These are phyloP conservation scores for Trichoderma pleuroti DNA, from an alignment of 2,329 filamentous ascomycete genomes.

Conservation along the genomic window DNA sequence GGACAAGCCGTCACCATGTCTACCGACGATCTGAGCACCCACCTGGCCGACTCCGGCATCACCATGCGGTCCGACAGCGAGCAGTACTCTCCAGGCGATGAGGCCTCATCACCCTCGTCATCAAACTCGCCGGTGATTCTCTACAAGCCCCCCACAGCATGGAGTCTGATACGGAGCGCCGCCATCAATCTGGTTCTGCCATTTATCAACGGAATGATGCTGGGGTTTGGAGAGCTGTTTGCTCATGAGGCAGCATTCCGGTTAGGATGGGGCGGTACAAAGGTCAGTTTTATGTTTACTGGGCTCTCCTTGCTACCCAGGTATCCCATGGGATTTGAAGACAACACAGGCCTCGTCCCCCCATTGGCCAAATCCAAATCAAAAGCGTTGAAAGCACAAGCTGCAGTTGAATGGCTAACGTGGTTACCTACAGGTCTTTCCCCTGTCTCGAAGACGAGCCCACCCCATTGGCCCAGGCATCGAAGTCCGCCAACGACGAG, in stretches of 20 bases:
- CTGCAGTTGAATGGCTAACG: not conserved
- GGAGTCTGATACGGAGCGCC: slow-evolving; percentile 79
- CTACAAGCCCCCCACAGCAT: slow-evolving; percentile 84
- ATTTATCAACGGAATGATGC: slow-evolving; percentile 97
- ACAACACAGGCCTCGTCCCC: slow-evolving; percentile 6
- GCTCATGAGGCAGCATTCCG: slow-evolving; percentile 93
- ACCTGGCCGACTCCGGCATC: slow-evolving; percentile 68
- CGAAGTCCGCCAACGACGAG: slow-evolving; percentile 68
- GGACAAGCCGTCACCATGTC: slow-evolving; percentile 43
- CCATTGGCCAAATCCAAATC: not conserved
- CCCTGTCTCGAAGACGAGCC: slow-evolving; percentile 55
- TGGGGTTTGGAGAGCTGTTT: slow-evolving; percentile 95
- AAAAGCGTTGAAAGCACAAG: not conserved
- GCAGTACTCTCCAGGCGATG: slow-evolving; percentile 68
- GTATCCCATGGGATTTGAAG: not conserved
- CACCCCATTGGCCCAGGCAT: slow-evolving; percentile 77
- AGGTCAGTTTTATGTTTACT: slow-evolving; percentile 52
- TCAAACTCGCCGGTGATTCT: slow-evolving; percentile 70
- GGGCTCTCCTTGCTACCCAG: not conserved
- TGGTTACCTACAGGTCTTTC: slow-evolving; percentile 48
- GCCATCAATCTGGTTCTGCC: slow-evolving; percentile 95
- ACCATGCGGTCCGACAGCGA: slow-evolving; percentile 82
- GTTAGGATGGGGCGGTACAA: slow-evolving; percentile 89
- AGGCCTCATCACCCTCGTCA: slow-evolving; percentile 59
- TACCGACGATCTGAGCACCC: slow-evolving; percentile 48